phyloP scores from a whole-genome alignment of 176 grass and related monocot species.

The Pontederia paniculata region DNA sequence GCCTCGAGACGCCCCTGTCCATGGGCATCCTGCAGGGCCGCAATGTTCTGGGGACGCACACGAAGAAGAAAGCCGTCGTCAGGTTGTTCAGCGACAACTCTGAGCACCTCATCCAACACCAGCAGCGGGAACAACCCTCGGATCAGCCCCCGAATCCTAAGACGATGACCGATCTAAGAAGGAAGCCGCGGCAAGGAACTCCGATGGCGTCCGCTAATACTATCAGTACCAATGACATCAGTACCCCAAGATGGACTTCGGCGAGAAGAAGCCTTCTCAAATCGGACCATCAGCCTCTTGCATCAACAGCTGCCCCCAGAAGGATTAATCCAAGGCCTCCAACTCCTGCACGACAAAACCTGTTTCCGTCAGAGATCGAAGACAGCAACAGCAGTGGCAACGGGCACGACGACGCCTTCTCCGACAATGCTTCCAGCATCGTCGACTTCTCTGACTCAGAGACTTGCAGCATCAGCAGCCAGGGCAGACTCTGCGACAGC shows the following conservation, averaged over 20 bases:
- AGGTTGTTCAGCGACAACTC: conserved; percentile 59
- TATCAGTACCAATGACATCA: background rate
- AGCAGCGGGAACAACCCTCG: background rate
- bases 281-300: conserved; percentile 4
- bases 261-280: background rate
- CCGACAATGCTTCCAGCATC: conserved; percentile 31
- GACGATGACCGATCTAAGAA: background rate
- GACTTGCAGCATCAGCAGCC: conserved; percentile 29
- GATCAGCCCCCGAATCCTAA: conserved; percentile 3
- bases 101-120: background rate
- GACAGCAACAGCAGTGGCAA: background rate
- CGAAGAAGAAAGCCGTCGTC: conserved; percentile 39
- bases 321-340: conserved; percentile 28
- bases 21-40: background rate
- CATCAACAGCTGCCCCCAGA: background rate
- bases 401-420: conserved; percentile 17
- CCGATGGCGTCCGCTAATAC: conserved; percentile 6
- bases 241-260: background rate
- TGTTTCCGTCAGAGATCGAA: conserved; percentile 12
- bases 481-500: conserved; percentile 46
- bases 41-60: background rate
- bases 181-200: conserved; percentile 23
- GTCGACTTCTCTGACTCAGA: conserved; percentile 47
- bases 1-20: conserved; percentile 3
- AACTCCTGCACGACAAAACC: conserved; percentile 36